Evolutionary conservation across 257 asterid species (phyloP).

Genomic region (Gardenia jasminoides): DNA sequence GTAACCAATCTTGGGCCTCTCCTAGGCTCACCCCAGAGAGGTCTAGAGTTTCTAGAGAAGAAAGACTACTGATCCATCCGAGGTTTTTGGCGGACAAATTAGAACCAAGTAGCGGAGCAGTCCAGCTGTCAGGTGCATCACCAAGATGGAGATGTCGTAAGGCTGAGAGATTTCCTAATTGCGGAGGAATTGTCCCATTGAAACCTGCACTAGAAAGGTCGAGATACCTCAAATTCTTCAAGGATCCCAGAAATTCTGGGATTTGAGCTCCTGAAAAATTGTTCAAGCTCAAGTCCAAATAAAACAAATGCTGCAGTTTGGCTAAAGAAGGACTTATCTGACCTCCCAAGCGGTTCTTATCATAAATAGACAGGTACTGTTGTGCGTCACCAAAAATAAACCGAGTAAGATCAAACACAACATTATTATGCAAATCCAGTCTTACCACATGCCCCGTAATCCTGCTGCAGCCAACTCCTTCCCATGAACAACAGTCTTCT

Average conservation of each 20-base stretch:
- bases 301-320: conserved; percentile 19
- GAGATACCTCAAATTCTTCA: not conserved
- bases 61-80: not conserved
- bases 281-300: conserved; percentile 27
- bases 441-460: conserved; percentile 17
- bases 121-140: not conserved
- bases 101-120: too few species aligned
- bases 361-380: too few species aligned
- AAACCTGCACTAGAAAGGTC: too few species aligned
- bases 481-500: conserved; percentile 22
- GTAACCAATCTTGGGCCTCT: not conserved
- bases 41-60: too few species aligned
- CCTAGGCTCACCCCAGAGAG: not conserved
- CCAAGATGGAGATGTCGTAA: not conserved
- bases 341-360: conserved; percentile 15
- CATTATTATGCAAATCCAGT: conserved; percentile 15
- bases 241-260: conserved; percentile 18
- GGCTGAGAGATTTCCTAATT: not conserved
- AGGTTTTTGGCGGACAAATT: not conserved
- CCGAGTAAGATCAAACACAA: too few species aligned
- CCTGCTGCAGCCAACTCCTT: conserved; percentile 18
- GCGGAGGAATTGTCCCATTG: too few species aligned
- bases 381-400: too few species aligned
- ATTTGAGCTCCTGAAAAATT: conserved; percentile 14
- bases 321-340: conserved; percentile 21